Evolutionary conservation across 73 alveolate species (phyloP).

Genomic region (Tetrahymena elliotti): DNA sequence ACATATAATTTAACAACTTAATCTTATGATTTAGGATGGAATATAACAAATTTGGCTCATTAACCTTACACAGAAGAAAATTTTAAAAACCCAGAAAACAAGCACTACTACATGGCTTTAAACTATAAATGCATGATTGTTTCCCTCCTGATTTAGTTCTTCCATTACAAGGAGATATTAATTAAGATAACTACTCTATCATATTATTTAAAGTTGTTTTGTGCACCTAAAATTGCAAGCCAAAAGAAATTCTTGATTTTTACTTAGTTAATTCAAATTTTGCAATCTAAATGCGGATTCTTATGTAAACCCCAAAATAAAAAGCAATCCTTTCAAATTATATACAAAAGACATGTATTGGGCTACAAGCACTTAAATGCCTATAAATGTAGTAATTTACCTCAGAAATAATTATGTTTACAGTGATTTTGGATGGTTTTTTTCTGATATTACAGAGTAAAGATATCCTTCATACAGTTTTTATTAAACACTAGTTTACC

Average conservation of each 20-base stretch:
- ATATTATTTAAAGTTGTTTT: too few species aligned
- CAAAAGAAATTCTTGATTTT: neutral
- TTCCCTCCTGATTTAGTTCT: neutral
- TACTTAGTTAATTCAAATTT: neutral
- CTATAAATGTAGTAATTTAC: neutral
- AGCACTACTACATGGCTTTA: neutral
- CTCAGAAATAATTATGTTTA: neutral
- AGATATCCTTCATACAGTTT: neutral
- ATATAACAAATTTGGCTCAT: neutral
- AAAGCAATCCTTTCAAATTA: neutral
- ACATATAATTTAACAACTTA: neutral
- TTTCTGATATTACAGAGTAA: neutral
- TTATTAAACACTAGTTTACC: neutral
- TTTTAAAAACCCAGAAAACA: neutral
- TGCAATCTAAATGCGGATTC: neutral
- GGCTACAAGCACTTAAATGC: neutral
- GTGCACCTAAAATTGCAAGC: neutral
- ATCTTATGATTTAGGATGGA: neutral
- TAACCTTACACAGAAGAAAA: neutral
- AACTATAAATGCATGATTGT: too few species aligned
- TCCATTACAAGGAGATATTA: neutral
- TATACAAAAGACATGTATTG: neutral
- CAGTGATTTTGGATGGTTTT: neutral
- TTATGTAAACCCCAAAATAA: neutral
- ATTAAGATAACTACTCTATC: neutral